These are phyloP conservation scores for Nakazawaea pomicola DNA, from an alignment of 805 yeast genomes.

Conservation along the genomic window DNA sequence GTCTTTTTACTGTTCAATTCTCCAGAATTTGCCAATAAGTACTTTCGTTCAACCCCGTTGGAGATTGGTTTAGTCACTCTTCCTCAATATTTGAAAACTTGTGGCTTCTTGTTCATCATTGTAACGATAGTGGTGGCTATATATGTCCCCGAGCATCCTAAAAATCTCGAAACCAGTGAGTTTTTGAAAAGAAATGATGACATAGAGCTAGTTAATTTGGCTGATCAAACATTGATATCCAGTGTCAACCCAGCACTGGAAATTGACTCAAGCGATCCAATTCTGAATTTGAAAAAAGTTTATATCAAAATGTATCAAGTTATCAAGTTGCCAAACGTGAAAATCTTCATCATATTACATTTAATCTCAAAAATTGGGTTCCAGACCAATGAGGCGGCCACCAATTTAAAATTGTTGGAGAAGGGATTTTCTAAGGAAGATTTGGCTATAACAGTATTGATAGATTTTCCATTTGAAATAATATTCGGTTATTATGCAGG, in stretches of 20 bases:
- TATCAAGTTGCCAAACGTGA: conserved; percentile 65
- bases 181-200: conserved; percentile 14
- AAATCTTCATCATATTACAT: conserved; percentile 67
- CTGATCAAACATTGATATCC: conserved; percentile 14
- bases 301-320: conserved; percentile 65
- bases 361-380: conserved; percentile 84
- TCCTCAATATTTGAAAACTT: conserved; percentile 68
- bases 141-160: conserved; percentile 70
- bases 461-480: conserved; percentile 95
- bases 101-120: conserved; percentile 68
- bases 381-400: conserved; percentile 94
- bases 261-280: conserved; percentile 23
- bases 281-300: conserved; percentile 42
- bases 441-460: conserved; percentile 83
- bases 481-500: conserved; percentile 95
- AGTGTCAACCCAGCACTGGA: background rate
- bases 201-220: conserved; percentile 23
- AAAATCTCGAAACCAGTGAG: conserved; percentile 24
- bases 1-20: conserved; percentile 88
- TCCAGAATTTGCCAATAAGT: conserved; percentile 87
- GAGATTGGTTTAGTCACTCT: conserved; percentile 66
- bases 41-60: conserved; percentile 56
- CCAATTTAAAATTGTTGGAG: conserved; percentile 85
- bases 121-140: conserved; percentile 60
- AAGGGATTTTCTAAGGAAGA: conserved; percentile 93